A percentile compares a stretch with the other conserved stretches of the same genome.
Evolutionary conservation across 345 rosid species (phyloP).

Genomic region (Limnanthes douglasii): DNA sequence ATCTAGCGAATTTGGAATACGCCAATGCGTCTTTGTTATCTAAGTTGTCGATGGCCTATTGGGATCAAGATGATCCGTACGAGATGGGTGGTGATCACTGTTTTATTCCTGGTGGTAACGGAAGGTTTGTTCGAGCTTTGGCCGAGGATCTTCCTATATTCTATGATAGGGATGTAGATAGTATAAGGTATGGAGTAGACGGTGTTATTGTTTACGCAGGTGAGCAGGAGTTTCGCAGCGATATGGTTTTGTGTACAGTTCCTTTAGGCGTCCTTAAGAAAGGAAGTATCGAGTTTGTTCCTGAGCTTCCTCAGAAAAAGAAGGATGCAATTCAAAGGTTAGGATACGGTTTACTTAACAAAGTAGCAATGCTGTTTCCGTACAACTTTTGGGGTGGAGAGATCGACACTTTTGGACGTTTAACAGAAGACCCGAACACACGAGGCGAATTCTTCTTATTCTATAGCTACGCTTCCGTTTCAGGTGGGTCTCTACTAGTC

Average conservation of each 20-base stretch:
- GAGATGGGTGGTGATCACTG: slow-evolving; percentile 99
- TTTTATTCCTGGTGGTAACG: slow-evolving; percentile 91
- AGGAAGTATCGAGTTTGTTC: slow-evolving; percentile 59
- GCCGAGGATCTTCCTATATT: slow-evolving; percentile 82
- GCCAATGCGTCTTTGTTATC: slow-evolving; percentile 90
- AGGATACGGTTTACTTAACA: slow-evolving; percentile 77
- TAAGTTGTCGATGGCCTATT: slow-evolving; percentile 80
- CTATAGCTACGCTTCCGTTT: slow-evolving; percentile 79
- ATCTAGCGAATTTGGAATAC: slow-evolving; percentile 82
- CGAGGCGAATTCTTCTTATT: slow-evolving; percentile 95
- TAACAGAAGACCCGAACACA: slow-evolving; percentile 60
- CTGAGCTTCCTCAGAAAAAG: slow-evolving; percentile 80
- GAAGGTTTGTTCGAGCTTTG: slow-evolving; percentile 66
- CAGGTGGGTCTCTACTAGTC: slow-evolving; percentile 85
- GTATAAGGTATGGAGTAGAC: slow-evolving; percentile 64
- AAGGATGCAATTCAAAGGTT: slow-evolving; percentile 68
- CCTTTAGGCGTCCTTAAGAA: slow-evolving; percentile 81
- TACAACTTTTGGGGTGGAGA: slow-evolving; percentile 88
- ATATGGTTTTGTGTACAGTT: slow-evolving; percentile 83
- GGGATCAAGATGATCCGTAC: slow-evolving; percentile 99
- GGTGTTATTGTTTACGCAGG: slow-evolving; percentile 63
- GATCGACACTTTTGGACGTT: slow-evolving; percentile 81
- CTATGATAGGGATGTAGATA: slow-evolving; percentile 53
- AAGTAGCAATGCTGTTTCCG: slow-evolving; percentile 83
- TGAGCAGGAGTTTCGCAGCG: slow-evolving; percentile 67